These are phyloP conservation scores for Emergomyces orientalis DNA, from an alignment of 2,329 filamentous ascomycete species.

Conservation along the genomic window DNA sequence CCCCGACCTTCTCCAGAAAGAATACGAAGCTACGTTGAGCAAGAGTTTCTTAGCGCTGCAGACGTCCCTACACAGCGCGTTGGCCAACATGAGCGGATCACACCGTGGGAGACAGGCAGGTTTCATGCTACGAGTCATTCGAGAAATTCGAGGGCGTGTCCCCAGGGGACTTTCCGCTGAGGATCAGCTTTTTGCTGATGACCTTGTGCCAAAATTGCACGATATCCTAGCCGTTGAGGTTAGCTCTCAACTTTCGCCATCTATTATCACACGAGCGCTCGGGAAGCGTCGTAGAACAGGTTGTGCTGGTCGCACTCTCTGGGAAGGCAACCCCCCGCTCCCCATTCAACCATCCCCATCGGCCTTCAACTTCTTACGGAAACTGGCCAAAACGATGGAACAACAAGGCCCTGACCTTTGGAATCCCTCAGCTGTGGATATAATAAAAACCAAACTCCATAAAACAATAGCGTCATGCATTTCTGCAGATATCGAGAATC, in stretches of 20 bases:
- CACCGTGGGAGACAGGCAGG: conserved; percentile 41
- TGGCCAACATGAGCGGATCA: conserved; percentile 39
- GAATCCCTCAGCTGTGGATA: conserved; percentile 57
- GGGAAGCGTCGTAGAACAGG: conserved; percentile 37
- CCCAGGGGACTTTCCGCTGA: conserved; percentile 42
- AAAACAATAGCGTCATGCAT: conserved; percentile 37
- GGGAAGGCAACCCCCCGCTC: conserved; percentile 68
- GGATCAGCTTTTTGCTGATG: conserved; percentile 45
- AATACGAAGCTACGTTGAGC: conserved; percentile 48
- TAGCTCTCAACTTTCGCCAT: conserved; percentile 33
- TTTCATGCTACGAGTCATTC: conserved; percentile 63
- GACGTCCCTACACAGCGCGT: conserved; percentile 33
- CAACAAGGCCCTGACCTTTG: conserved; percentile 67
- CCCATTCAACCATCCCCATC: conserved; percentile 70
- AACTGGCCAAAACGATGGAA: conserved; percentile 58
- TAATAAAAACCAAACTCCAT: conserved; percentile 52
- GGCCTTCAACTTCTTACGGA: conserved; percentile 61
- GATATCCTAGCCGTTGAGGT: conserved; percentile 49
- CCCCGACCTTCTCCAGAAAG: conserved; percentile 52
- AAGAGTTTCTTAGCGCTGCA: conserved; percentile 50
- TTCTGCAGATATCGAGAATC: conserved; percentile 17
- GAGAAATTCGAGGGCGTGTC: conserved; percentile 61
- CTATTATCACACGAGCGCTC: conserved; percentile 36
- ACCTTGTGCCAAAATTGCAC: conserved; percentile 57
- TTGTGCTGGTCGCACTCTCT: conserved; percentile 58